Percentiles rank a stretch among this genome's conserved stretches.
These are phyloP conservation scores for Cichorium intybus DNA, from an alignment of 140 eudicot genomes.

Conservation along the genomic window DNA sequence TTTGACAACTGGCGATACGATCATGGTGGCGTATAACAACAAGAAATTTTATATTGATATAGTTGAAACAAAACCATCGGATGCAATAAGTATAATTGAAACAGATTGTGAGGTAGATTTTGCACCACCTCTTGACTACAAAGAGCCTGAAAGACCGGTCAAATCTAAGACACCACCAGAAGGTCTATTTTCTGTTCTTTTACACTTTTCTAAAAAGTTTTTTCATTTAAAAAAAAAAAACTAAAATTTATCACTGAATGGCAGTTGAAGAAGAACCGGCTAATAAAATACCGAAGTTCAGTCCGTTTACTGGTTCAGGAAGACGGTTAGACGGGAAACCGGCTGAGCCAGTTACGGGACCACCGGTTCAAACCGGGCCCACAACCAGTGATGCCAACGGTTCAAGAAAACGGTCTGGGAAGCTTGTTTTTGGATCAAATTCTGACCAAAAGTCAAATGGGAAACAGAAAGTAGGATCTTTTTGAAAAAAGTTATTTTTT, in stretches of 20 bases:
- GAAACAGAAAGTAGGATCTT: conserved; percentile 41
- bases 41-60: conserved; percentile 75
- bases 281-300: conserved; percentile 44
- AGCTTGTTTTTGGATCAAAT: conserved; percentile 77
- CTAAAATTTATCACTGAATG: neutral
- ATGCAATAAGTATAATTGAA: conserved; percentile 68
- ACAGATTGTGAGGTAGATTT: conserved; percentile 89
- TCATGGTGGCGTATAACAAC: conserved; percentile 79
- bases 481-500: neutral
- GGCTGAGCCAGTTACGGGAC: conserved; percentile 36
- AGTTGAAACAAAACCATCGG: conserved; percentile 68
- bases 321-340: conserved; percentile 78
- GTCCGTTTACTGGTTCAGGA: conserved; percentile 60
- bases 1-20: conserved; percentile 75
- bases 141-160: conserved; percentile 64
- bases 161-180: conserved; percentile 33
- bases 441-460: conserved; percentile 38
- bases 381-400: conserved; percentile 26
- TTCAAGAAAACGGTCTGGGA: conserved; percentile 52
- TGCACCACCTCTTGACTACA: conserved; percentile 82
- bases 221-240: neutral
- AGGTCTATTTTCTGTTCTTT: conserved; percentile 30
- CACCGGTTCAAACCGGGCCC: conserved; percentile 28
- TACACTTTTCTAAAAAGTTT: neutral
- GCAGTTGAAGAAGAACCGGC: conserved; percentile 63